phyloP scores from a whole-genome alignment of 2,329 filamentous ascomycete genomes.

The Paecilomyces fulvus region DNA sequence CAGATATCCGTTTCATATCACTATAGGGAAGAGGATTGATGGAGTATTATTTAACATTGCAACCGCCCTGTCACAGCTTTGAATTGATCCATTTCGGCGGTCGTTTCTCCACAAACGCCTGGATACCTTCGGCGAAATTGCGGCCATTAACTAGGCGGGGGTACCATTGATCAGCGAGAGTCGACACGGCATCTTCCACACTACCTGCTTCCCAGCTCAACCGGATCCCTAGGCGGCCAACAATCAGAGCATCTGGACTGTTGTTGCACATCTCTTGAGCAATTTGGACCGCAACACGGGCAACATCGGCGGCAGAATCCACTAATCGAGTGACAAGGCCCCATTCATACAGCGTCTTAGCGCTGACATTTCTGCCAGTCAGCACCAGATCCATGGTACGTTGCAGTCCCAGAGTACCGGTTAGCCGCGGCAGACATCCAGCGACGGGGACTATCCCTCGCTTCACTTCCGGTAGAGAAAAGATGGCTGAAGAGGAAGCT shows the following conservation, averaged over 20 bases:
- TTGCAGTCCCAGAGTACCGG: constrained; percentile 56
- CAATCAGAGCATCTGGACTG: constrained; percentile 65
- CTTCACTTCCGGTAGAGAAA: constrained; percentile 63
- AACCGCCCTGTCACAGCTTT: constrained; percentile 16
- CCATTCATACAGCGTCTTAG: constrained; percentile 54
- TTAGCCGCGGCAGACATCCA: constrained; percentile 63
- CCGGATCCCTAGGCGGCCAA: constrained; percentile 59
- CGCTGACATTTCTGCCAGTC: constrained; percentile 51
- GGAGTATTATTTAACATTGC: not conserved
- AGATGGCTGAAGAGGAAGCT: constrained; percentile 44
- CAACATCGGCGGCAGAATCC: constrained; percentile 20
- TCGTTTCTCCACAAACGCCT: constrained; percentile 67
- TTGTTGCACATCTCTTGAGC: constrained; percentile 54
- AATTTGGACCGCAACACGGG: constrained; percentile 43
- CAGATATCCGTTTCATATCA: too few relatives aligned
- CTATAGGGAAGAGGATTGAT: too few relatives aligned
- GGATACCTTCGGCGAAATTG: constrained; percentile 65
- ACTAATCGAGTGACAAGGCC: constrained; percentile 62
- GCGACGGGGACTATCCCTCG: constrained; percentile 63
- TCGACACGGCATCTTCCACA: constrained; percentile 53
- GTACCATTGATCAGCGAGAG: constrained; percentile 52
- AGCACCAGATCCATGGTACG: constrained; percentile 64
- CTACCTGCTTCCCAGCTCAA: constrained; percentile 61
- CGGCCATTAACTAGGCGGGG: constrained; percentile 52
- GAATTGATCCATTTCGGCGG: constrained; percentile 50